Base-by-base conservation (phyloP, 2,329 filamentous ascomycete genomes). In the Fusarium nisikadoi region DNA sequence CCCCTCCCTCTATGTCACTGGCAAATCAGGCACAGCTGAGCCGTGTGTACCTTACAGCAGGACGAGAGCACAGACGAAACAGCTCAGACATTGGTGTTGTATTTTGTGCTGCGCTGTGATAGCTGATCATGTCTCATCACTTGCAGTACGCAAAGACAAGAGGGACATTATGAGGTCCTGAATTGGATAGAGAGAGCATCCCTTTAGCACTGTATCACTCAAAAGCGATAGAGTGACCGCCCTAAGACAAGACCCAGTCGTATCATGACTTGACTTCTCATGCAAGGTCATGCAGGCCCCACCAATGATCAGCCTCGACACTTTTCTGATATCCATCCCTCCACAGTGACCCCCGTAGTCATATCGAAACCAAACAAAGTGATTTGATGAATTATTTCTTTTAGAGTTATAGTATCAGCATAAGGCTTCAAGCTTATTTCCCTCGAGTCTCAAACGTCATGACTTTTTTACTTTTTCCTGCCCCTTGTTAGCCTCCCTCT, bases 181-280 rank as follows among this genome's bases (percentile, higher is more conserved):
- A 10, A 42, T n/a, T 59, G 12, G 19, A 49, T 29, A 49, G 47
- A 57, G 16, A n/a, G 41, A 49, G 39, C 31, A 68, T 49, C 46
- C 50, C 54, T 53, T 25, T 10, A 27, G n/a, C 36, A 45, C 33
- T n/a, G 7, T 29, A 17, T n/a, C 27, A 60, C 36, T 46, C 38
- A 41, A 46, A 36, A 17, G 27, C 53, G 52, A 66, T 58, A 66
- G 50, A 72, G 69, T 66, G 59, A 38, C 46, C 42, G 31, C 52
- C 60, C 46, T 23, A 41, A 49, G 55, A 67, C 55, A 53, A 49
- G 33, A 27, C 19, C 38, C 33, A 55, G 59, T 46, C 65, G 50
- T 72, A 72, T 73, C 70, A 72, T 73, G 70, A 60, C 70, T 71
- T 73, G 70, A 60, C 70, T 73, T 54, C 43, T 67, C 66, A 25